These are phyloP conservation scores for Saccharomycopsis crataegensis DNA, from an alignment of 1,139 yeast species.

Conservation along the genomic window DNA sequence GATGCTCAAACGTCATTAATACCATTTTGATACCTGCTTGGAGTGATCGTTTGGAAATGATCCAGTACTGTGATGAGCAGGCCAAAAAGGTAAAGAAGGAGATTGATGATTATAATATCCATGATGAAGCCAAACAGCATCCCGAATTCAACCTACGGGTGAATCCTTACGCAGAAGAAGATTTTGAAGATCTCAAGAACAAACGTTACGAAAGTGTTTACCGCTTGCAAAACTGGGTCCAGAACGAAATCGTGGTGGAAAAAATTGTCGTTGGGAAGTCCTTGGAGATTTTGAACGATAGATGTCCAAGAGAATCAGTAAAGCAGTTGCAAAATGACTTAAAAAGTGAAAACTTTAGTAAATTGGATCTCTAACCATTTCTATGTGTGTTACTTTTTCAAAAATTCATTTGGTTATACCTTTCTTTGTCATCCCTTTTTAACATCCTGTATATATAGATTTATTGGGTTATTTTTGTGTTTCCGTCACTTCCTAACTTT, in stretches of 20 bases:
- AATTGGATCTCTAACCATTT: too few species aligned
- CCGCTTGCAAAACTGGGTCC: conserved; percentile 12
- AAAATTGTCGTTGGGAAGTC: conserved; percentile 2
- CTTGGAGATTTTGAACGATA: neutral
- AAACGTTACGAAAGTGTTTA: conserved; percentile 2
- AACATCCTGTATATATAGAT: too few species aligned
- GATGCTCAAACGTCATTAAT: conserved; percentile 1
- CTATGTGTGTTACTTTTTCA: too few species aligned
- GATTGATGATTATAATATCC: neutral
- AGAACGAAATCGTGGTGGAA: conserved; percentile 12
- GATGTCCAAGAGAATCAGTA: neutral
- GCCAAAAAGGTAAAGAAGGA: conserved; percentile 1
- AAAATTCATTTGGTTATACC: too few species aligned
- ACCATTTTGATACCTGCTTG: conserved; percentile 9
- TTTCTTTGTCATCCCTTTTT: too few species aligned
- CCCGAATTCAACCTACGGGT: conserved; percentile 9
- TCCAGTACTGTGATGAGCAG: conserved; percentile 5
- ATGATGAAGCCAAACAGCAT: neutral
- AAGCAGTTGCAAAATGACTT: neutral
- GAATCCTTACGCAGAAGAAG: conserved; percentile 17
- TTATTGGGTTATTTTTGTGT: too few species aligned
- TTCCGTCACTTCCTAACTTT: too few species aligned
- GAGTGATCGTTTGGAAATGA: conserved; percentile 7
- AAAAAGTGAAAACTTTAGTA: too few species aligned
- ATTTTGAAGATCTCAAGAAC: conserved; percentile 7